Base-by-base conservation (phyloP, 78 protist species). In the Diacronema lutheri region DNA sequence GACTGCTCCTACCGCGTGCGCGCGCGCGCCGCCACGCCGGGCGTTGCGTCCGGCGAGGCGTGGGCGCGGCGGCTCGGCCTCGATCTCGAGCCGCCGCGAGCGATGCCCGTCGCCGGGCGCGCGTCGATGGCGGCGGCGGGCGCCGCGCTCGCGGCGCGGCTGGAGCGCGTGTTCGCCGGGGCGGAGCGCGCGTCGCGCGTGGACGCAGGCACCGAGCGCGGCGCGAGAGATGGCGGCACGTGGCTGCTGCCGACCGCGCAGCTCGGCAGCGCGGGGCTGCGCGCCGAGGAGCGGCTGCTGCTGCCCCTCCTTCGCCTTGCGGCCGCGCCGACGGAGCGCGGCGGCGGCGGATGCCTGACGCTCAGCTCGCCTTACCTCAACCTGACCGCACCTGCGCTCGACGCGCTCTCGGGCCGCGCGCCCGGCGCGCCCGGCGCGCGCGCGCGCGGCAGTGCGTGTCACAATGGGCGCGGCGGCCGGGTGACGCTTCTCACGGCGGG, bases 201-300 rank as follows among this genome's bases (percentile, higher is more conserved):
- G 5, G 46, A 0, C 21, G n/a, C n/a, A n/a, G n/a, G n/a, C n/a
- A n/a, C n/a, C 25, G 68, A 1, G 33, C 38, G 11, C 29, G 13
- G 68, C 11, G 21, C 68, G 68, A 5, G 21, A n/a, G n/a, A n/a
- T n/a, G 68, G 33, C 5, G 33, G 35, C 29, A 20, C 21, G 29
- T 65, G 73, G 73, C 37, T 65, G 16, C 11, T 82, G 46, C 86
- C 86, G 7, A 61, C 77, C 19, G 55, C 50, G 38, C 86, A 82
- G 77, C 16, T 66, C 31, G 86, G 78, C 64, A 25, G 40, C 5
- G 14, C 9, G 40, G 65, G 25, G 29, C n/a, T 78, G 62, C 64
- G 46, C 29, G n/a, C 1, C 69, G 69, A 62, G 35, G n/a, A 62
- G 35, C 23, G 1, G n/a, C 13, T 9, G 35, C 5, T 23, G 35